phyloP scores from a whole-genome alignment of 257 asterid genomes.

The Solanum commersonii region DNA sequence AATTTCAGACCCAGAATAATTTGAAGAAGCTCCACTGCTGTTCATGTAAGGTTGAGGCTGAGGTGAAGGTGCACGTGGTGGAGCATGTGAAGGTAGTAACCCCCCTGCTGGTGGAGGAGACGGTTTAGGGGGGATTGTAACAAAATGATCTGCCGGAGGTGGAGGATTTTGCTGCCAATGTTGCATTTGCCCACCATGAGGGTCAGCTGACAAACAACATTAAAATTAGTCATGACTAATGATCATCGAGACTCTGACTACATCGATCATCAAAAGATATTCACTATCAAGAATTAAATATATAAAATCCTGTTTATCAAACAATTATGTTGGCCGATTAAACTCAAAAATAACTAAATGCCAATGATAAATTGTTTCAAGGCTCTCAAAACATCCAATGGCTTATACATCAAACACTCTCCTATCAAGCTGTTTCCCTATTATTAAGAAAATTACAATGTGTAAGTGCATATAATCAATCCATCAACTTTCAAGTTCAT shows the following conservation, averaged over 20 bases:
- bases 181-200: conserved; percentile 10
- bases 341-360: not conserved
- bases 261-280: not conserved
- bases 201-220: conserved; percentile 14
- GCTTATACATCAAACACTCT: not conserved
- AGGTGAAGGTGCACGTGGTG: conserved; percentile 42
- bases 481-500: not conserved
- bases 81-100: conserved; percentile 3
- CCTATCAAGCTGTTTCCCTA: not conserved
- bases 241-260: not conserved
- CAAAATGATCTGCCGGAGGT: conserved; percentile 8
- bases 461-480: not conserved
- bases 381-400: not conserved
- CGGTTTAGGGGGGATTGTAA: conserved; percentile 13
- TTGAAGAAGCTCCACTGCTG: conserved; percentile 75
- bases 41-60: conserved; percentile 30
- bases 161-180: conserved; percentile 26
- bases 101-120: conserved; percentile 14
- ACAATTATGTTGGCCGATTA: not conserved
- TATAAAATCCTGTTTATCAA: not conserved
- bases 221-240: not conserved
- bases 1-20: conserved; percentile 48
- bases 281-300: not conserved
- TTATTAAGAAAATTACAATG: not conserved
- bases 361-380: not conserved